Base-by-base conservation (phyloP, 495 filamentous ascomycete species). In the Lasiosphaeria hispida region DNA sequence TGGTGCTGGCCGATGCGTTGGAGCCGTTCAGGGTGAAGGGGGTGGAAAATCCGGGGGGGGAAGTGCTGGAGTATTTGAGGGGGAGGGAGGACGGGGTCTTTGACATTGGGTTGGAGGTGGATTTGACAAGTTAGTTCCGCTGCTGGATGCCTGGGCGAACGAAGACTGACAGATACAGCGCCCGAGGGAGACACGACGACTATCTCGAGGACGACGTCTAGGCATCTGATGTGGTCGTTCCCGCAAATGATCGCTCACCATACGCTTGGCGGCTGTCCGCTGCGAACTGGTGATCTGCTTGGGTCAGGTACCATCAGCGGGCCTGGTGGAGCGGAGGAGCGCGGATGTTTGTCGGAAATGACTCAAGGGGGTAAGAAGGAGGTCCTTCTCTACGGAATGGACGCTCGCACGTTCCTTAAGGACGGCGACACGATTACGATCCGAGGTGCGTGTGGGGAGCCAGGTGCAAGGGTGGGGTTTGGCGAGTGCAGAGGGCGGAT, bases 191-290 rank as follows among this genome's bases (percentile, higher is more conserved):
- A 78, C 40, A 81, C 84, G 0, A 87, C 86, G 2, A 83, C 83
- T 1, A 84, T 96, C 52, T 76, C 79, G 2, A 75, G 72, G 23
- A 89, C 85, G 41, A 89, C 79, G 55, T 81, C 84, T 9, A 79
- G 74, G 57, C 83, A 96, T 69, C 82, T 97, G 30, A 81, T 97
- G 17, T 97, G 85, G 80, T 96, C 90, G 0, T 97, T 96, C 74
- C 83, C 89, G 11, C 93, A 97, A 74, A 96, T 97, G 91, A 77
- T 97, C 38, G 86, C 93, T 0, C 93, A 97, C 68, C 93, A 97
- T 68, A 87, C 89, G 6, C 80, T 93, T 44, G 89, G 87, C 1
- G 93, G 93, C 18, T 97, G 93, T 69, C 85, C 87, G 13, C 69
- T 97, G 77, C 82, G 84, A 40, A 78, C 87, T 0, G 93, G 93